These are phyloP conservation scores for Scorias spongiosa DNA, from an alignment of 2,329 filamentous ascomycete species.

Conservation along the genomic window DNA sequence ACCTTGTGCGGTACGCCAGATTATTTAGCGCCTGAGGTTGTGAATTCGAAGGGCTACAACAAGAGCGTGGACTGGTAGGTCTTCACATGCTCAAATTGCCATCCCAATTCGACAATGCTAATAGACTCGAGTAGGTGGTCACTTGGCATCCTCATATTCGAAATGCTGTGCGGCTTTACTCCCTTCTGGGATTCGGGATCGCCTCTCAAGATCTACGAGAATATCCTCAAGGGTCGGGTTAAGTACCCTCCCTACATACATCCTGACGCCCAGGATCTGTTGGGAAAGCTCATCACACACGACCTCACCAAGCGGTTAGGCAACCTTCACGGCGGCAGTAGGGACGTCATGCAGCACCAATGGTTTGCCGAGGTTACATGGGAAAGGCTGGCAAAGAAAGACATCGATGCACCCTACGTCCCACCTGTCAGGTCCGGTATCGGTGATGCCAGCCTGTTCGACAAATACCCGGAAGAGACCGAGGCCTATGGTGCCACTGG, in stretches of 20 bases:
- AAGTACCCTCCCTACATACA: constrained; percentile 97
- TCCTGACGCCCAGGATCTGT: constrained; percentile 79
- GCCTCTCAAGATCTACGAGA: constrained; percentile 99
- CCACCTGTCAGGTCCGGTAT: constrained; percentile 87
- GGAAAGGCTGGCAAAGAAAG: constrained; percentile 85
- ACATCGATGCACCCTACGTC: constrained; percentile 96
- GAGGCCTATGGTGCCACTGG: constrained; percentile 74
- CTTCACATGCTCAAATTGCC: neutral
- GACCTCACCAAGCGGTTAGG: constrained; percentile 91
- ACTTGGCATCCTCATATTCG: constrained; percentile 92
- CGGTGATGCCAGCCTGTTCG: constrained; percentile 93
- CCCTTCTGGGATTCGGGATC: constrained; percentile 98
- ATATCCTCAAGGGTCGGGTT: constrained; percentile 87
- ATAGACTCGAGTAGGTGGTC: constrained; percentile 60
- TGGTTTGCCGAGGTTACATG: constrained; percentile 98
- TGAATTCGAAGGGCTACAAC: constrained; percentile 99
- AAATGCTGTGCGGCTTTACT: constrained; percentile 98
- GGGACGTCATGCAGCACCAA: constrained; percentile 85
- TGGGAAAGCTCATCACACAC: constrained; percentile 83
- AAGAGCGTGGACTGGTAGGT: constrained; percentile 96
- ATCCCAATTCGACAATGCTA: neutral
- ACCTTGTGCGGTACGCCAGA: constrained; percentile 95
- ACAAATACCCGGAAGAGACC: constrained; percentile 93
- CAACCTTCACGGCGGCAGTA: constrained; percentile 78
- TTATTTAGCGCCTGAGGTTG: constrained; percentile 92